Conservation (phyloP, 257 asterid species). For the Solanum neorickii region DNA sequence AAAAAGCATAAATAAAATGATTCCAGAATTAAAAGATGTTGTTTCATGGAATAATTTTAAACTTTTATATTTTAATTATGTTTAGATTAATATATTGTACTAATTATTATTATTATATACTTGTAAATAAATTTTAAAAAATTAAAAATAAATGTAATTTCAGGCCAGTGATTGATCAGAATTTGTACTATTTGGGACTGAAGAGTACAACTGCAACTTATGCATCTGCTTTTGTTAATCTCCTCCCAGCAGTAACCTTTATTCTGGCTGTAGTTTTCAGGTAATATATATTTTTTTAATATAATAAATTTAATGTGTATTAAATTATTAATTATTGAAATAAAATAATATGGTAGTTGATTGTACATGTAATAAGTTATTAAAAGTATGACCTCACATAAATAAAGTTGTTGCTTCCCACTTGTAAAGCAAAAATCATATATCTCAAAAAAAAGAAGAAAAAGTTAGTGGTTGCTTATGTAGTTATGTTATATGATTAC, state of each 20-base stretch:
- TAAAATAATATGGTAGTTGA: background rate
- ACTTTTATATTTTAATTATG: background rate
- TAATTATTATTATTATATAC: background rate
- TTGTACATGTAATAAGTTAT: background rate
- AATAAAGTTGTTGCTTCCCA: background rate
- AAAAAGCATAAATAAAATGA: background rate
- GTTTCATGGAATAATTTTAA: background rate
- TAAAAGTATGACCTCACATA: background rate
- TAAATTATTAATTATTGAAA: background rate
- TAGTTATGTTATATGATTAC: background rate
- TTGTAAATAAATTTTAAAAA: background rate
- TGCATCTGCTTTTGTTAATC: slow-evolving; percentile 73
- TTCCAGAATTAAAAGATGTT: background rate
- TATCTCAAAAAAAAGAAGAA: background rate
- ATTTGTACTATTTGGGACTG: slow-evolving; percentile 66
- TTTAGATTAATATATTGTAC: background rate
- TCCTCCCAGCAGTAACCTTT: slow-evolving; percentile 90
- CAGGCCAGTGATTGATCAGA: slow-evolving; percentile 94
- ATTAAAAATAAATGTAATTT: background rate
- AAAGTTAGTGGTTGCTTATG: background rate
- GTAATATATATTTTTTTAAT: slow-evolving; percentile 11
- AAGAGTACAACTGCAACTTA: slow-evolving; percentile 83
- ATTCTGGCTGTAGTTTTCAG: slow-evolving; percentile 77
- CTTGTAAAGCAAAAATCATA: background rate
- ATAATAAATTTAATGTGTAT: background rate